Conservation (phyloP, 352 stramenopile species). For the Pythium diclinum region DNA sequence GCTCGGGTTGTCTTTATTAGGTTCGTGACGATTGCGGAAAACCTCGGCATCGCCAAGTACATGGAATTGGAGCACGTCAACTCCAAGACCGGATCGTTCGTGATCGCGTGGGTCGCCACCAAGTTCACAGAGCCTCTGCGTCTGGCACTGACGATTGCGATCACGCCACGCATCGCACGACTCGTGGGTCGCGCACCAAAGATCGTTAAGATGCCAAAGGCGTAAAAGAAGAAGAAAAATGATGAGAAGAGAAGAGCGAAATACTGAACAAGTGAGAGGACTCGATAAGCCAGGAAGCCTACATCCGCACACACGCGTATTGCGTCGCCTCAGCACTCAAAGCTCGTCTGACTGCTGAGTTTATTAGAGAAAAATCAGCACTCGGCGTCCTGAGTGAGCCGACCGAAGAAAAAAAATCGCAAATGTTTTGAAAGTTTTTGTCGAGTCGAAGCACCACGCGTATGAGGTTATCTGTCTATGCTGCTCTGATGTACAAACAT, state of each 20-base stretch:
- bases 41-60: constrained; percentile 75
- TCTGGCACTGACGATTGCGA: constrained; percentile 70
- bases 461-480: neutral
- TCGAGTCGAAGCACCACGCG: neutral
- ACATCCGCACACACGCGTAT: neutral
- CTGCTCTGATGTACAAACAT: too few species aligned
- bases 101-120: constrained; percentile 82
- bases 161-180: constrained; percentile 74
- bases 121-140: constrained; percentile 87
- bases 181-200: constrained; percentile 69
- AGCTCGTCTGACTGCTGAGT: neutral
- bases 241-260: neutral
- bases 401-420: neutral
- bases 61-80: constrained; percentile 78
- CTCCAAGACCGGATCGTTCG: constrained; percentile 75
- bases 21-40: constrained; percentile 64
- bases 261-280: neutral
- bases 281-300: neutral
- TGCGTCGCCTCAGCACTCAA: too few species aligned
- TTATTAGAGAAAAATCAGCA: neutral
- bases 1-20: constrained; percentile 27
- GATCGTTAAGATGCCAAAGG: constrained; percentile 28
- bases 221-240: constrained; percentile 8
- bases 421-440: constrained; percentile 4
- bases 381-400: neutral